A percentile compares a stretch with the other conserved stretches of the same genome.
These are phyloP conservation scores for Lentinula lateritia DNA, from an alignment of 768 basidiomycete genomes.

Conservation along the genomic window DNA sequence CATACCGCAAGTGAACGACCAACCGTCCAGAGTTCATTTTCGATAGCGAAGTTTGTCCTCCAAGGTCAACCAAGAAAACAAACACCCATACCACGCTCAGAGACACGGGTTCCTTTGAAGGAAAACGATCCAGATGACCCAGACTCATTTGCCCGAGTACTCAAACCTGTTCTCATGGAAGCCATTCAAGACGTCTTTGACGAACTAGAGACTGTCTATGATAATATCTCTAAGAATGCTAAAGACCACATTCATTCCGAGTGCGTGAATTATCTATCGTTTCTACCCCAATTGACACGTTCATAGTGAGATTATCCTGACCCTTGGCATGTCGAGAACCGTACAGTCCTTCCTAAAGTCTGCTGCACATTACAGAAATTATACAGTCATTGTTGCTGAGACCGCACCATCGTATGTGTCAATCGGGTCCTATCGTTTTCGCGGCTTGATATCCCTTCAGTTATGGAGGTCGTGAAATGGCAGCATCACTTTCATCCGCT, in stretches of 20 bases:
- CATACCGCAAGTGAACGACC: constrained; percentile 60
- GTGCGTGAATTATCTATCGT: constrained; percentile 38
- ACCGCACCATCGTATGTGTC: constrained; percentile 82
- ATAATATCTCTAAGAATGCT: constrained; percentile 90
- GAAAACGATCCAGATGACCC: constrained; percentile 74
- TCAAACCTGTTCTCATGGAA: constrained; percentile 94
- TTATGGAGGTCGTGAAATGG: constrained; percentile 83
- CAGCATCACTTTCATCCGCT: constrained; percentile 68
- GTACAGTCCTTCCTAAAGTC: constrained; percentile 92
- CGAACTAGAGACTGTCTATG: constrained; percentile 93
- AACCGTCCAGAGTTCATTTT: constrained; percentile 42
- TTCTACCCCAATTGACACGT: not conserved
- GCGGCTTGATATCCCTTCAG: constrained; percentile 30
- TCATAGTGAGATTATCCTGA: constrained; percentile 86
- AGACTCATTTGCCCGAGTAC: constrained; percentile 66
- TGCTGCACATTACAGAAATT: constrained; percentile 85
- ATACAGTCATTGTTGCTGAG: constrained; percentile 94
- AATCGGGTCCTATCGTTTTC: not conserved
- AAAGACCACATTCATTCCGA: constrained; percentile 98
- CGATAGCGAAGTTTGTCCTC: constrained; percentile 79
- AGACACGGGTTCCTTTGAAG: constrained; percentile 51
- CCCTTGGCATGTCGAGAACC: constrained; percentile 90
- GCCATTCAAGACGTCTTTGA: constrained; percentile 96
- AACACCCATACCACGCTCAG: constrained; percentile 33
- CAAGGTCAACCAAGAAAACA: constrained; percentile 65